phyloP scores from a whole-genome alignment of 805 yeast genomes.

The Priceomyces fermenticarens region DNA sequence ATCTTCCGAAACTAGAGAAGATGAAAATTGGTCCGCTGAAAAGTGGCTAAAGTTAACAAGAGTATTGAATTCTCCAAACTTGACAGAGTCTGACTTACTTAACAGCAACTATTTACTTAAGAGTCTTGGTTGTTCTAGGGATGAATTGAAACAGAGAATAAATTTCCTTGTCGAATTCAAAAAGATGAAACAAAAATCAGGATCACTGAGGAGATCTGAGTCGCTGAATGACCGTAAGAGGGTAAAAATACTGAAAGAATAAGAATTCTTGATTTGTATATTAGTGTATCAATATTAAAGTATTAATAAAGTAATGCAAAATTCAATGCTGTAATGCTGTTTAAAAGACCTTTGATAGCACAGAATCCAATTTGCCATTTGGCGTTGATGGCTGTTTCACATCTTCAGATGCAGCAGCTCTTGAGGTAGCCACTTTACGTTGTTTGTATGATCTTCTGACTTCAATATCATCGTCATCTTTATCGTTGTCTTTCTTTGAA shows the following conservation, averaged over 20 bases:
- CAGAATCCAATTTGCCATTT: slow-evolving; percentile 40
- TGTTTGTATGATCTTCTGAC: slow-evolving; percentile 68
- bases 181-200: slow-evolving; percentile 2
- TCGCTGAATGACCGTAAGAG: too few relatives aligned
- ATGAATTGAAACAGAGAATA: slow-evolving; percentile 31
- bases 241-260: too few relatives aligned
- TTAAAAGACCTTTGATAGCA: slow-evolving; percentile 53
- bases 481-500: slow-evolving; percentile 17
- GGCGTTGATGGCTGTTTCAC: slow-evolving; percentile 42
- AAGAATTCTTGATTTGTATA: slow-evolving; percentile 1
- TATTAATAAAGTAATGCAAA: background rate
- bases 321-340: slow-evolving; percentile 1
- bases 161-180: slow-evolving; percentile 20
- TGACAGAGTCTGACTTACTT: slow-evolving; percentile 25
- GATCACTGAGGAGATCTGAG: too few relatives aligned
- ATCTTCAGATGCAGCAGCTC: slow-evolving; percentile 57
- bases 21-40: slow-evolving; percentile 22
- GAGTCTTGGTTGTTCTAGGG: slow-evolving; percentile 24
- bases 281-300: slow-evolving; percentile 1
- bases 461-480: slow-evolving; percentile 21
- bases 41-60: slow-evolving; percentile 32
- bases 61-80: slow-evolving; percentile 23
- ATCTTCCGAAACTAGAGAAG: background rate
- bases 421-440: slow-evolving; percentile 58
- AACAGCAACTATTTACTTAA: slow-evolving; percentile 24